Percentiles rank a stretch among this genome's conserved stretches.
Conservation (phyloP, 1,284 basidiomycete species). For the Apiotrichum siamense region DNA sequence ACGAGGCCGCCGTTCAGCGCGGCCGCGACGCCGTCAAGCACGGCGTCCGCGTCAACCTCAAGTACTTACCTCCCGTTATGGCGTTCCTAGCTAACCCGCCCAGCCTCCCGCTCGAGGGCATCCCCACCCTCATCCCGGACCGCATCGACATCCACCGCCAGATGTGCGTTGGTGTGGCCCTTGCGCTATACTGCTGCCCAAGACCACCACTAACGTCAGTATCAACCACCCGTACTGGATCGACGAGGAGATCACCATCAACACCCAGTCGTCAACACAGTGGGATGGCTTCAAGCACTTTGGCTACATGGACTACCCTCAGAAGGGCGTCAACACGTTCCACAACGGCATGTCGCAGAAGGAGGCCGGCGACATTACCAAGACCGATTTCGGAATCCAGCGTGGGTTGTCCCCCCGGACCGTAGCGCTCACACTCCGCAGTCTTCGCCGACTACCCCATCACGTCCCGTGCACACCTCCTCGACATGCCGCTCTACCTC, state of each 20-base stretch:
- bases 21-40: conserved; percentile 27
- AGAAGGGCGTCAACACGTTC: conserved; percentile 10
- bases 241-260: conserved; percentile 41
- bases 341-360: conserved; percentile 11
- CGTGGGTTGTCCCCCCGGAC: conserved; percentile 3
- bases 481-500: conserved; percentile 26
- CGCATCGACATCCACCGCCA: conserved; percentile 1
- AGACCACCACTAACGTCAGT: neutral
- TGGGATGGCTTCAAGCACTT: conserved; percentile 47
- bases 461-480: conserved; percentile 15
- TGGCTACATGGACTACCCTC: conserved; percentile 12
- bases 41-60: conserved; percentile 27
- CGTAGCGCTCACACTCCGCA: neutral
- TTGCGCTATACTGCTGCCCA: no score
- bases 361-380: conserved; percentile 5
- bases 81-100: neutral
- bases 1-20: conserved; percentile 22
- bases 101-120: conserved; percentile 8
- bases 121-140: neutral
- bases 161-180: conserved; percentile 4
- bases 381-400: conserved; percentile 6
- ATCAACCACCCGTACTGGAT: conserved; percentile 7
- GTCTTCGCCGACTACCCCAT: conserved; percentile 15
- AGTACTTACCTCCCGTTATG: conserved; percentile 9
- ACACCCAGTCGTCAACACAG: conserved; percentile 47